Conservation (phyloP, 371 early-diverging fungal genomes). For the Lichtheimia corymbifera region DNA sequence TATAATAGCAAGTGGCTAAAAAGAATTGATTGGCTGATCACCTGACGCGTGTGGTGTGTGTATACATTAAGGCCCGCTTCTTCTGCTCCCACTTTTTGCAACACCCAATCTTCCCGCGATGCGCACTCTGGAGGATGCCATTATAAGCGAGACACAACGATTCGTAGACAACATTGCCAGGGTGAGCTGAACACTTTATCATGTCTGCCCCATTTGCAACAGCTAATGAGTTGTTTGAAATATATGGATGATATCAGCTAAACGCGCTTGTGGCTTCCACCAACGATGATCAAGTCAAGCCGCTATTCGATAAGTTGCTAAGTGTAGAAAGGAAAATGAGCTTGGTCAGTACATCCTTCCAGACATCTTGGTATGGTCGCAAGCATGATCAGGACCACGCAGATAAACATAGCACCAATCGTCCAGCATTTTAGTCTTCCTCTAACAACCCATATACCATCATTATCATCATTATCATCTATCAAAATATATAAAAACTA, state of each 20-base stretch:
- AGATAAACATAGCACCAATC: conserved; percentile 24
- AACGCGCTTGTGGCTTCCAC: conserved; percentile 34
- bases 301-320: conserved; percentile 45
- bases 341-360: conserved; percentile 50
- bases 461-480: no score
- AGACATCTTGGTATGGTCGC: conserved; percentile 44
- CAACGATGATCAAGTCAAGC: conserved; percentile 38
- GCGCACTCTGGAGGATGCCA: conserved; percentile 43
- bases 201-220: no score
- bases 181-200: conserved; percentile 13
- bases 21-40: no score
- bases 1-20: no score
- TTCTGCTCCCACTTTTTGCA: no score
- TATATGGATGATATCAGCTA: conserved; percentile 25
- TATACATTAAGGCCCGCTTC: no score
- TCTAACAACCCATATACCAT: no score
- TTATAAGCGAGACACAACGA: conserved; percentile 32
- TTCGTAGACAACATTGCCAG: conserved; percentile 37
- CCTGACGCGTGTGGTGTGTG: no score
- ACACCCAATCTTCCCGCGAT: conserved; percentile 9
- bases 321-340: conserved; percentile 48
- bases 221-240: background rate
- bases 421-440: conserved; percentile 21
- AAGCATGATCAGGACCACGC: conserved; percentile 9
- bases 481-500: no score